Percentiles rank a stretch among this genome's conserved stretches.
Conservation (phyloP, 352 stramenopile genomes). For the Phytophthora melonis region DNA sequence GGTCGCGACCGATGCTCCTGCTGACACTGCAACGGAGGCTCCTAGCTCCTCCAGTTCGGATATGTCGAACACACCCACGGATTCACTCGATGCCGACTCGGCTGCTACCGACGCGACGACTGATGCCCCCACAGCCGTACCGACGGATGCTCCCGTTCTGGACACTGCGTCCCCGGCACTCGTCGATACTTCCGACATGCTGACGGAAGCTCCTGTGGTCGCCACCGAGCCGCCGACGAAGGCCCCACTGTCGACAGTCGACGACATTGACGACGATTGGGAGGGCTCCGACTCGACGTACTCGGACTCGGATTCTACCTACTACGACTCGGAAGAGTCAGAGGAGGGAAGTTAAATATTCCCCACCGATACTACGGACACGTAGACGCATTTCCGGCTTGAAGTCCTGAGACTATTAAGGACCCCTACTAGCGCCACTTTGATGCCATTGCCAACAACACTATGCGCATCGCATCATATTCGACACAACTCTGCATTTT, state of each 20-base stretch:
- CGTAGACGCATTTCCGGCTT: not conserved
- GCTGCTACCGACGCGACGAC: not conserved
- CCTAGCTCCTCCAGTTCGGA: not conserved
- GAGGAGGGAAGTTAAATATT: slow-evolving; percentile 13
- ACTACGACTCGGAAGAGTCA: slow-evolving; percentile 23
- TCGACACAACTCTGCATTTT: not conserved
- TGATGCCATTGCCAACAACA: too few species aligned
- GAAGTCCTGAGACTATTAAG: not conserved
- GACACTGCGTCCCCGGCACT: not conserved
- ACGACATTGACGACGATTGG: slow-evolving; percentile 12
- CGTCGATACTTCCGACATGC: slow-evolving; percentile 17
- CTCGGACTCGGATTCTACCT: slow-evolving; percentile 24
- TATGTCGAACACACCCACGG: not conserved
- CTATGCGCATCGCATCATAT: not conserved
- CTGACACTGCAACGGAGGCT: not conserved
- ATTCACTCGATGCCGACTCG: not conserved
- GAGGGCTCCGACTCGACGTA: slow-evolving; percentile 27
- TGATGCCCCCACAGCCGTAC: not conserved
- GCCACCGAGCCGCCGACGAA: not conserved
- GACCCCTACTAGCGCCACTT: too few species aligned
- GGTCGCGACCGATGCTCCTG: not conserved
- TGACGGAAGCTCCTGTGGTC: slow-evolving; percentile 7
- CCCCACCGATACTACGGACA: not conserved
- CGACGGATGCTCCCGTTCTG: slow-evolving; percentile 11
- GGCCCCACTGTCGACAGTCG: not conserved